Conservation (phyloP, 177 flowering plant species). For the Vitis hybrid region DNA sequence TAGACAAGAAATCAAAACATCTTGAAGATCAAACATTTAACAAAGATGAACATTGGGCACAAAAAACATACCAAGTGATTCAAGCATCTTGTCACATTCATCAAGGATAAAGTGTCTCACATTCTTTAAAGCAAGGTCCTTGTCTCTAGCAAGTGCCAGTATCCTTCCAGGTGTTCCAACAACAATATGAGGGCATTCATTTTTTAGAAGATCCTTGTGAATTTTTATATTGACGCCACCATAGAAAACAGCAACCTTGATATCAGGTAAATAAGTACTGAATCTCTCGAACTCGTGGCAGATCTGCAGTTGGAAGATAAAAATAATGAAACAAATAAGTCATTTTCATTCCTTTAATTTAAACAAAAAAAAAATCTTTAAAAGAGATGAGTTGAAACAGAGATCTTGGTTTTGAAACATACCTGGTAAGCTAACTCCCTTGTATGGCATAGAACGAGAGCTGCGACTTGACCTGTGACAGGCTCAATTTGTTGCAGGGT, state of each 20-base stretch:
- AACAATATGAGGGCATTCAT: slow-evolving; percentile 98
- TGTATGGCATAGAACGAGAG: slow-evolving; percentile 94
- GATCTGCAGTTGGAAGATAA: slow-evolving; percentile 44
- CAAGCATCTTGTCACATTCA: slow-evolving; percentile 99
- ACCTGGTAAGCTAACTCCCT: slow-evolving; percentile 99
- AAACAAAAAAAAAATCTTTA: neutral
- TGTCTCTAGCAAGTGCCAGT: slow-evolving; percentile 85
- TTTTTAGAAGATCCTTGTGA: slow-evolving; percentile 89
- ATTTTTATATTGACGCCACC: slow-evolving; percentile 89
- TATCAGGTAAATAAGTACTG: slow-evolving; percentile 85
- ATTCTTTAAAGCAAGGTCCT: slow-evolving; percentile 85
- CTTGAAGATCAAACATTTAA: neutral
- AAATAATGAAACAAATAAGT: neutral
- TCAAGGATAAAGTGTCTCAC: slow-evolving; percentile 98
- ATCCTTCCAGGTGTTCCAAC: slow-evolving; percentile 99
- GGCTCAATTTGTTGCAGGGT: slow-evolving; percentile 95
- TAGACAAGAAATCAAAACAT: neutral
- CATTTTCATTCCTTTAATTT: neutral
- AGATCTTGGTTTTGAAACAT: slow-evolving; percentile 3
- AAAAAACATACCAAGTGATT: slow-evolving; percentile 76
- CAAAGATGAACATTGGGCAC: neutral
- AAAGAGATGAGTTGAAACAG: neutral
- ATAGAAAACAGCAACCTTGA: slow-evolving; percentile 95
- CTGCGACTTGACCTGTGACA: slow-evolving; percentile 93
- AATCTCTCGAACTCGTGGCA: slow-evolving; percentile 98